These are phyloP conservation scores for Lentinus brumalis DNA, from an alignment of 768 basidiomycete species.

Conservation along the genomic window DNA sequence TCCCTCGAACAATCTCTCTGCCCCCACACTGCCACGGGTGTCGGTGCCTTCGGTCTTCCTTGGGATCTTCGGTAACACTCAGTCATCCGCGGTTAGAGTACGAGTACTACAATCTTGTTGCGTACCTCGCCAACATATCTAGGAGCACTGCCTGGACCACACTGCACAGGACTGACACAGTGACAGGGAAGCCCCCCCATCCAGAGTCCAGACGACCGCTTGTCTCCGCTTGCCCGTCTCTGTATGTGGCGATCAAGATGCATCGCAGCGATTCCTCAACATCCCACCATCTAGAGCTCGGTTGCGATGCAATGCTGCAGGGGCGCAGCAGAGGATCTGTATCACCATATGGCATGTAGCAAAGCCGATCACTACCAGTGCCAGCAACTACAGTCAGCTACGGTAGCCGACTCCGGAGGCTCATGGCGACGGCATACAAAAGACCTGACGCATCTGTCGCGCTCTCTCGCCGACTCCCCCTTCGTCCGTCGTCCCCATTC, in stretches of 20 bases:
- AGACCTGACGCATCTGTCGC: not conserved
- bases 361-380: not conserved
- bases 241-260: not conserved
- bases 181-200: no score
- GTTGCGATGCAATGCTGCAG: not conserved
- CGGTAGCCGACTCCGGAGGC: not conserved
- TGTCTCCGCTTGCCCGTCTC: no score
- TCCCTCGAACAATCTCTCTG: no score
- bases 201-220: no score
- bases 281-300: not conserved
- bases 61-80: no score
- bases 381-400: no score
- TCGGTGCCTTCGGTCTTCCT: no score
- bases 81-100: not conserved
- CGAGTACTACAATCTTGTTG: no score
- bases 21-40: no score
- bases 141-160: no score
- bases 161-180: no score
- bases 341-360: not conserved
- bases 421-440: constrained; percentile 15
- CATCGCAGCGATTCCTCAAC: not conserved
- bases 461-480: constrained; percentile 4
- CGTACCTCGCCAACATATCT: no score
- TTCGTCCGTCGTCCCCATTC: not conserved
- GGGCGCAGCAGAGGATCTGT: not conserved